Evolutionary conservation across 768 basidiomycete species (phyloP).

Genomic region (Grammothele lineata): DNA sequence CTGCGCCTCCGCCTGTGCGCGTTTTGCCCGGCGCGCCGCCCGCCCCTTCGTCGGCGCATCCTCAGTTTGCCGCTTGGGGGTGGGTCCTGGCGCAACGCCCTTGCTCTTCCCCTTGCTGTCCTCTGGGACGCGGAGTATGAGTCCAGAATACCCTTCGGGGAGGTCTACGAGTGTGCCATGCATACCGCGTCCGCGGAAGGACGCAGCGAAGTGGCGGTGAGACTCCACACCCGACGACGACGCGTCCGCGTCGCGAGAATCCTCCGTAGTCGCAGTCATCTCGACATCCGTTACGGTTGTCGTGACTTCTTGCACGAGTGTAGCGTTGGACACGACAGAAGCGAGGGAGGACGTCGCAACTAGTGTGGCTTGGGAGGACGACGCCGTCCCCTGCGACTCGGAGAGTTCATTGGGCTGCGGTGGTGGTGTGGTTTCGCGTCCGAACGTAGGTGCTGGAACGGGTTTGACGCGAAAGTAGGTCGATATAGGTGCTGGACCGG

Average conservation of each 20-base stretch:
- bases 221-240: no score
- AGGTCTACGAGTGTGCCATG: constrained; percentile 60
- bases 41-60: constrained; percentile 12
- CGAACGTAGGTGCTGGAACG: constrained; percentile 20
- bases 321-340: constrained; percentile 5
- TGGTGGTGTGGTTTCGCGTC: constrained; percentile 14
- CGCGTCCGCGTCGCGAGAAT: no score
- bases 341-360: background rate
- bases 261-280: no score
- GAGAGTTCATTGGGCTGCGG: background rate
- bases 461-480: constrained; percentile 63
- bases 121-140: constrained; percentile 47
- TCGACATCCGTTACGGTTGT: no score
- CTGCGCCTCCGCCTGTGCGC: constrained; percentile 13
- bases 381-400: constrained; percentile 9
- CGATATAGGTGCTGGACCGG: constrained; percentile 68
- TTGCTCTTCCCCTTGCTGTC: constrained; percentile 3
- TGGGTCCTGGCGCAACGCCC: constrained; percentile 1
- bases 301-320: no score
- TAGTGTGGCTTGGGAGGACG: constrained; percentile 10
- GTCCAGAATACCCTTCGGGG: constrained; percentile 64
- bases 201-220: constrained; percentile 45
- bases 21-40: constrained; percentile 26
- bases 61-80: no score
- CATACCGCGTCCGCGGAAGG: constrained; percentile 74